Evolutionary conservation across 2,329 filamentous ascomycete genomes (phyloP).

Genomic region (Sarocladium kiliense): DNA sequence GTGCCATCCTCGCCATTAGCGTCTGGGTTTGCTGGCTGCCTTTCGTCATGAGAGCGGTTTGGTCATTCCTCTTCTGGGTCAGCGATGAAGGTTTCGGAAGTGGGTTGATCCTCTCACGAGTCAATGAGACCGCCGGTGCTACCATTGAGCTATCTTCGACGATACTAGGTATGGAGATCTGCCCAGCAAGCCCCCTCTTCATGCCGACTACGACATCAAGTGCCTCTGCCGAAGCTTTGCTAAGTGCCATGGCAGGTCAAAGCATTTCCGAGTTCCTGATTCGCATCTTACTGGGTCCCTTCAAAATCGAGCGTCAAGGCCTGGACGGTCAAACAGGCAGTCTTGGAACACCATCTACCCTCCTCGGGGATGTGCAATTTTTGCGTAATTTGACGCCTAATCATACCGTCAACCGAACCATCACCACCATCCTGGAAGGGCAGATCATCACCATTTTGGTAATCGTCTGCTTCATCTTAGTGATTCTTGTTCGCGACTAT

Average conservation of each 20-base stretch:
- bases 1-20: constrained; percentile 70
- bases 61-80: constrained; percentile 93
- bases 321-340: neutral
- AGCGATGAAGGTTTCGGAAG: constrained; percentile 66
- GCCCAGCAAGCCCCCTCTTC: constrained; percentile 30
- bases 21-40: constrained; percentile 90
- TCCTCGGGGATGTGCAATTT: constrained; percentile 53
- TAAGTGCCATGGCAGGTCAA: constrained; percentile 22
- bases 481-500: constrained; percentile 95
- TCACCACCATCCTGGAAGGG: constrained; percentile 84
- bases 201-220: constrained; percentile 25
- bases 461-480: constrained; percentile 90
- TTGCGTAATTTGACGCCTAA: constrained; percentile 62
- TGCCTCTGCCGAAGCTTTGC: constrained; percentile 23
- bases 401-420: constrained; percentile 66
- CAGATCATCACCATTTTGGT: constrained; percentile 90
- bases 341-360: constrained; percentile 23
- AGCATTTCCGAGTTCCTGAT: constrained; percentile 27
- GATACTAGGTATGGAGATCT: constrained; percentile 22
- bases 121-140: constrained; percentile 19
- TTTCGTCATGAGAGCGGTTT: constrained; percentile 84
- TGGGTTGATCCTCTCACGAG: constrained; percentile 20
- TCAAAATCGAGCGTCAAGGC: neutral
- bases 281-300: constrained; percentile 21
- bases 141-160: constrained; percentile 25